Evolutionary conservation across 345 rosid species (phyloP).

Genomic region (Arabis alpina): DNA sequence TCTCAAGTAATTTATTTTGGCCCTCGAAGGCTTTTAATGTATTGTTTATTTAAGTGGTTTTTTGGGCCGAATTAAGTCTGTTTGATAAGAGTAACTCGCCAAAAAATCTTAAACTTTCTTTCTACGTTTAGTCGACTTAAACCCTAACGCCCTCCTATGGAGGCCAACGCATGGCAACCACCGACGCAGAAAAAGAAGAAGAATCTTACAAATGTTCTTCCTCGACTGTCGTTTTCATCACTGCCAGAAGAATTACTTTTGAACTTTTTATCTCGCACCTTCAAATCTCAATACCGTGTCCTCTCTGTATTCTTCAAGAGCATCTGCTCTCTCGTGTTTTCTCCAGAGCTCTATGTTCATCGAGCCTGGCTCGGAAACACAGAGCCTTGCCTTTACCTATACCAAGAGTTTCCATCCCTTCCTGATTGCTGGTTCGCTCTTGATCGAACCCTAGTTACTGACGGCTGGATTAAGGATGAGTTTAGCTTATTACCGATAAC

Average conservation of each 20-base stretch:
- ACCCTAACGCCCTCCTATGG: too few relatives aligned
- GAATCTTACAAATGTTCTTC: neutral
- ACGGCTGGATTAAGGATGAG: neutral
- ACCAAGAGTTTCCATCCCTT: constrained; percentile 29
- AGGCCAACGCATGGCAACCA: neutral
- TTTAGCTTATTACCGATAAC: neutral
- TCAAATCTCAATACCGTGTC: neutral
- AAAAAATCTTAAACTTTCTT: too few relatives aligned
- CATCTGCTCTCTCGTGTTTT: constrained; percentile 53
- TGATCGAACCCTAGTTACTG: neutral
- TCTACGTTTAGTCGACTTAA: too few relatives aligned
- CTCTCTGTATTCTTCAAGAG: constrained; percentile 62
- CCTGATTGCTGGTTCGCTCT: constrained; percentile 8
- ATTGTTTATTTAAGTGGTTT: too few relatives aligned
- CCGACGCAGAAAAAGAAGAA: neutral
- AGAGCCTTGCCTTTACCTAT: constrained; percentile 56
- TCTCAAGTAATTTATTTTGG: too few relatives aligned
- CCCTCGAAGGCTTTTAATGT: too few relatives aligned
- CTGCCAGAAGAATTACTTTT: neutral
- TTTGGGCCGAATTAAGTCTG: too few relatives aligned
- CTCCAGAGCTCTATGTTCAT: constrained; percentile 48
- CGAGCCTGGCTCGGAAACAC: constrained; percentile 39
- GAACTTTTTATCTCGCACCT: neutral
- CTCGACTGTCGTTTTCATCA: neutral
- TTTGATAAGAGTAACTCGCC: too few relatives aligned